Conservation (phyloP, 306 rosid species). For the Corylus avellana region DNA sequence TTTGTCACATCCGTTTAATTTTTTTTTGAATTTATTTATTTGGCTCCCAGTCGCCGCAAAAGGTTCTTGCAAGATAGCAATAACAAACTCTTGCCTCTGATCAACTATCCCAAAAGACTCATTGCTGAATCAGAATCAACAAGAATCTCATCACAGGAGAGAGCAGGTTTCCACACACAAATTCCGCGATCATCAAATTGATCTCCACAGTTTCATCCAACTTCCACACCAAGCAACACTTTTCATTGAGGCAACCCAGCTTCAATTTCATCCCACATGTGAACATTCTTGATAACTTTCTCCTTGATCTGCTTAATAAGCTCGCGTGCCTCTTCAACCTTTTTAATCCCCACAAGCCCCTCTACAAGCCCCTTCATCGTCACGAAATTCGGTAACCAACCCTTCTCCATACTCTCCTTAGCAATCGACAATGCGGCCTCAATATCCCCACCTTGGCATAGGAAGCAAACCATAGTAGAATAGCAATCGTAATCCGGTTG, state of each 20-base stretch:
- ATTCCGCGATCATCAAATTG: constrained; percentile 8
- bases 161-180: constrained; percentile 5
- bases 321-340: constrained; percentile 60
- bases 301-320: constrained; percentile 63
- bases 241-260: constrained; percentile 58
- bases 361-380: constrained; percentile 69
- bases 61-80: not conserved
- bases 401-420: constrained; percentile 61
- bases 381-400: constrained; percentile 68
- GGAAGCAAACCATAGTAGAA: constrained; percentile 50
- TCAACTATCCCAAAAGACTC: not conserved
- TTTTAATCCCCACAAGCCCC: constrained; percentile 60
- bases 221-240: constrained; percentile 3
- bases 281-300: constrained; percentile 48
- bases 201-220: constrained; percentile 14
- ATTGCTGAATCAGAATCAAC: not conserved
- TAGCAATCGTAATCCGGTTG: constrained; percentile 51
- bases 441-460: constrained; percentile 53
- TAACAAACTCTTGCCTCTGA: not conserved
- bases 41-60: no score
- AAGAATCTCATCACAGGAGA: not conserved
- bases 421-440: constrained; percentile 50
- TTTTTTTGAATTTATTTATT: no score
- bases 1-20: no score
- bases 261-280: constrained; percentile 71